Base-by-base conservation (phyloP, 768 basidiomycete genomes). In the Collybia sordida region DNA sequence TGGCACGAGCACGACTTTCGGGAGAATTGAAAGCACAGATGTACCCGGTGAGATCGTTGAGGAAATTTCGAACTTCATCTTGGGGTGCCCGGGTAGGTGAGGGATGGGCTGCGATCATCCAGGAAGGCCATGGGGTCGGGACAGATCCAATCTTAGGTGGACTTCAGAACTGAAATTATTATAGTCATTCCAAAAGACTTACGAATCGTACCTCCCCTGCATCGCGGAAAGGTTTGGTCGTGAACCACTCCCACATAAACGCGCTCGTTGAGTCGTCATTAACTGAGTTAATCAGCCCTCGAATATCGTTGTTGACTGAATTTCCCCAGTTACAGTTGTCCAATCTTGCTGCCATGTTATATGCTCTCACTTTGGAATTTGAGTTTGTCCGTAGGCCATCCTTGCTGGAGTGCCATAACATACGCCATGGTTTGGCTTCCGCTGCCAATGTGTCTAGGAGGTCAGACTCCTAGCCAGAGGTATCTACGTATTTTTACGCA, bases 231-330 rank as follows among this genome's bases (percentile, higher is more conserved):
- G 94, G 79, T 54, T 80, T 81, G 0, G 80, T 80, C 1, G 79
- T 81, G 66, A 96, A 97, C 90, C 89, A 92, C 65, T 93, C 92
- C 91, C 92, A 93, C 86, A 95, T 89, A 70, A 95, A 95, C 9
- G 88, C 89, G 54, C 90, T 90, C 5, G 93, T 93, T 11, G 86
- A 80, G 0, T 86, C 90, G 45, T 90, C 85, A 61, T 97, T 97
- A 12, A 96, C 92, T 4, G 93, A 92, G 54, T 85, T 72, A 52
- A 95, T 82, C 24, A 98, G 74, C 8, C 90, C 86, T 14, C 79
- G 83, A 51, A 93, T 90, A 57, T 91, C 84, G 55, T 89, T 83
- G 61, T 90, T 90, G 31, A 91, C 90, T 92, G 51, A 5, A 11
- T 31, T 5, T 12, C 19, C 18, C 6, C 23, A 52, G 21, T 31